Percentiles rank a stretch among this genome's conserved stretches.
These are phyloP conservation scores for Coemansia javaensis DNA, from an alignment of 192 early-diverging fungal species.

Conservation along the genomic window DNA sequence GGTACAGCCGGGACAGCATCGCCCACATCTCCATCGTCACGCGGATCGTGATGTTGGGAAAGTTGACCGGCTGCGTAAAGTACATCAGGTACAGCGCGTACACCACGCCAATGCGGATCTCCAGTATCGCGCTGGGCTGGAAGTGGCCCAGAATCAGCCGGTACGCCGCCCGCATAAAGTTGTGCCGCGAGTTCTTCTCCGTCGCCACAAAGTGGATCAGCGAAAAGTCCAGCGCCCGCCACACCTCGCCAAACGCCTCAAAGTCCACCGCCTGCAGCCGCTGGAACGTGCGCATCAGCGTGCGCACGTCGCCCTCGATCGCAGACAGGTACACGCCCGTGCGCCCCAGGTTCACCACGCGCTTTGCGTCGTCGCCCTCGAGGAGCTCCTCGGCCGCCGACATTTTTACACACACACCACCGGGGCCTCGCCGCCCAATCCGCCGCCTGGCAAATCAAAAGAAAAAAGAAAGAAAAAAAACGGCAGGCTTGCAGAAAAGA, in stretches of 20 bases:
- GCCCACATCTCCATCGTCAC: slow-evolving; percentile 50
- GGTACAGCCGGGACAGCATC: slow-evolving; percentile 36
- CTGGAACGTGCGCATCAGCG: slow-evolving; percentile 50
- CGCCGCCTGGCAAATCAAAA: no score
- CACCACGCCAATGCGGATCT: slow-evolving; percentile 51
- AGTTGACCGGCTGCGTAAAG: slow-evolving; percentile 56
- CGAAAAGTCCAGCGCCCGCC: slow-evolving; percentile 54
- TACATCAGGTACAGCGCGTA: slow-evolving; percentile 56
- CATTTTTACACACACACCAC: neutral
- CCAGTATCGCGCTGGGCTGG: slow-evolving; percentile 30
- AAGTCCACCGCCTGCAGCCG: slow-evolving; percentile 47
- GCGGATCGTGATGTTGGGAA: slow-evolving; percentile 47
- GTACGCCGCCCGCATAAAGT: slow-evolving; percentile 54
- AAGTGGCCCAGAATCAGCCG: slow-evolving; percentile 47
- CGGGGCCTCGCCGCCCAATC: no score
- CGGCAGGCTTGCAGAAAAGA: no score
- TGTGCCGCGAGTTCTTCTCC: slow-evolving; percentile 52
- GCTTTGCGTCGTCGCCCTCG: slow-evolving; percentile 41
- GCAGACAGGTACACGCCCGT: slow-evolving; percentile 48
- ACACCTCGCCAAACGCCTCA: slow-evolving; percentile 47
- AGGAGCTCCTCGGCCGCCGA: slow-evolving; percentile 15
- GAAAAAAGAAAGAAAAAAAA: no score
- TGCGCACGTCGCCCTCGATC: slow-evolving; percentile 46
- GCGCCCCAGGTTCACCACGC: slow-evolving; percentile 44
- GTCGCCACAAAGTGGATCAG: slow-evolving; percentile 57